phyloP scores from a whole-genome alignment of 768 basidiomycete species.

The Wakefieldia striispora region DNA sequence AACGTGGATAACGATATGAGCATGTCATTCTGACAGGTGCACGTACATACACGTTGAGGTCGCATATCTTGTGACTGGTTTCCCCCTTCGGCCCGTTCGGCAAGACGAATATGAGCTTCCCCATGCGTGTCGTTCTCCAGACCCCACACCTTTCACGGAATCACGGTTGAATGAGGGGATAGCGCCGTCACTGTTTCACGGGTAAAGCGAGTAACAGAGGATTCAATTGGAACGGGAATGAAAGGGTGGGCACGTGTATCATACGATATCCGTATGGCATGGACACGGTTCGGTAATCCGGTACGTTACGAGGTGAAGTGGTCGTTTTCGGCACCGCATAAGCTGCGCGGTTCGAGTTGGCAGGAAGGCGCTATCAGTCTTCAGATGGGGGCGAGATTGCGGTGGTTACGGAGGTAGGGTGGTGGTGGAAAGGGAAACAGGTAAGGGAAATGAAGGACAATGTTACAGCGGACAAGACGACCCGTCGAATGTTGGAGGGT shows the following conservation, averaged over 20 bases:
- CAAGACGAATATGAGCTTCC: not conserved
- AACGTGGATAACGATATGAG: constrained; percentile 5
- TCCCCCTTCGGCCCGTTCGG: not conserved
- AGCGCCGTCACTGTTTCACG: not conserved
- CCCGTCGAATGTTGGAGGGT: no score
- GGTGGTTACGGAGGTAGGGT: no score
- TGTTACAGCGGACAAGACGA: no score
- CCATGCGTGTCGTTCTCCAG: not conserved
- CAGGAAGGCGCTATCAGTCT: no score
- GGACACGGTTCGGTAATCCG: not conserved
- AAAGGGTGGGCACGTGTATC: constrained; percentile 4
- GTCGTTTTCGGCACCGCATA: constrained; percentile 1
- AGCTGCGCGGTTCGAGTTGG: no score
- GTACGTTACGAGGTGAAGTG: not conserved
- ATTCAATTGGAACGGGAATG: no score
- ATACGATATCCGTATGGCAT: not conserved
- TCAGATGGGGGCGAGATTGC: no score
- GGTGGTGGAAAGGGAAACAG: no score
- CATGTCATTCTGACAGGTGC: constrained; percentile 6
- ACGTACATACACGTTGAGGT: not conserved
- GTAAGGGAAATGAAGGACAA: no score
- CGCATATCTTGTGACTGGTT: no score
- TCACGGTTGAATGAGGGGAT: not conserved
- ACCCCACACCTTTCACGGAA: not conserved
- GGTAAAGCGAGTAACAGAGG: not conserved